These are phyloP conservation scores for Talaromyces sp. DNA, from an alignment of 2,329 filamentous ascomycete species.

Conservation along the genomic window DNA sequence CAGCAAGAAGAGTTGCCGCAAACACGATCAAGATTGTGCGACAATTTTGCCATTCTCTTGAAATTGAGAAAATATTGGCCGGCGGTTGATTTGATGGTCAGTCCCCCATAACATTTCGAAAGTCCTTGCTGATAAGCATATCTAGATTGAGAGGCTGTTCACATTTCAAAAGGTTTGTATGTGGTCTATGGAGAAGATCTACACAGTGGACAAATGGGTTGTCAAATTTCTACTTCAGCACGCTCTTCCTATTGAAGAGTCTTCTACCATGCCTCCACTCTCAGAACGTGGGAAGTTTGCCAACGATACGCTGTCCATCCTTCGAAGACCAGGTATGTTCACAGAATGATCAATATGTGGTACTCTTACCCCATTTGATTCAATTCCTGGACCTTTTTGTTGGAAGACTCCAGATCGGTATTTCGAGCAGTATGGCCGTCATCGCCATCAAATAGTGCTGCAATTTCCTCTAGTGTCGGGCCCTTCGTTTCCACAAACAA, in stretches of 20 bases:
- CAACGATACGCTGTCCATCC: constrained; percentile 24
- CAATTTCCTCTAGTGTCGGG: constrained; percentile 33
- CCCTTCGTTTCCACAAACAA: constrained; percentile 37
- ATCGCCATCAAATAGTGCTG: constrained; percentile 20
- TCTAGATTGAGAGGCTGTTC: background rate
- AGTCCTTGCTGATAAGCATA: background rate
- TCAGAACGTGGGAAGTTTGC: constrained; percentile 24
- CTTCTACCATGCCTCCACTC: constrained; percentile 18
- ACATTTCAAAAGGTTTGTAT: constrained; percentile 22
- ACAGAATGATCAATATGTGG: background rate
- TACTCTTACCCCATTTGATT: background rate
- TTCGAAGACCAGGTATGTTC: constrained; percentile 17
- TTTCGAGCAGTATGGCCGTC: background rate
- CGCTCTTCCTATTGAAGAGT: constrained; percentile 24
- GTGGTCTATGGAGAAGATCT: constrained; percentile 24
- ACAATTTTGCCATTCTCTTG: constrained; percentile 21
- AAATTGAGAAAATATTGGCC: constrained; percentile 23
- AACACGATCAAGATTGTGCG: constrained; percentile 12
- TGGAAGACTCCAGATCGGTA: background rate
- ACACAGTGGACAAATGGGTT: constrained; percentile 26
- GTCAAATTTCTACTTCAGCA: constrained; percentile 27
- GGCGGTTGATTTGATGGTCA: constrained; percentile 15
- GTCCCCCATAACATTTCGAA: background rate
- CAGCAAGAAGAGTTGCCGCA: constrained; percentile 14
- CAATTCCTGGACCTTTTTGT: background rate